Evolutionary conservation across 1,139 yeast species (phyloP).

Genomic region (Pichia sp.): DNA sequence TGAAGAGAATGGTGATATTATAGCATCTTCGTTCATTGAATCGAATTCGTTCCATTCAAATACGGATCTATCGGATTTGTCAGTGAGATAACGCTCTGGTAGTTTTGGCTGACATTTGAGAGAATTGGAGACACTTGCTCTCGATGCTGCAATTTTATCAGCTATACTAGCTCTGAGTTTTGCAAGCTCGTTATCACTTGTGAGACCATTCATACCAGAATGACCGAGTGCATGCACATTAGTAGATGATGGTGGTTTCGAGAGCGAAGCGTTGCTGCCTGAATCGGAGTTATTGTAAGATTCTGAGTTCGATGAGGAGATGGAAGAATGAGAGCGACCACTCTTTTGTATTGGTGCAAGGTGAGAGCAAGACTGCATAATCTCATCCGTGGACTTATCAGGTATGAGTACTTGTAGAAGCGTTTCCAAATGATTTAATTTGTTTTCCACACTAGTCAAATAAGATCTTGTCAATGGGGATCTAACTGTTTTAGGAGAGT

Average conservation of each 20-base stretch:
- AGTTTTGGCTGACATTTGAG: conserved; percentile 18
- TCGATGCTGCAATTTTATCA: neutral
- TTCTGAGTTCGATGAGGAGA: no score
- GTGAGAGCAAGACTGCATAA: no score
- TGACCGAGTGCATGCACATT: no score
- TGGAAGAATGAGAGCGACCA: no score
- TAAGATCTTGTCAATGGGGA: conserved; percentile 80
- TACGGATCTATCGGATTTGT: conserved; percentile 31
- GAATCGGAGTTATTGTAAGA: no score
- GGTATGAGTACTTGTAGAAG: conserved; percentile 37
- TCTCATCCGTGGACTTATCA: conserved; percentile 36
- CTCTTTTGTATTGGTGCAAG: no score
- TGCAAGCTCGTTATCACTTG: no score
- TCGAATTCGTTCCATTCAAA: conserved; percentile 47
- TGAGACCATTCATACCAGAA: no score
- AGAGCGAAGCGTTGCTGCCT: no score
- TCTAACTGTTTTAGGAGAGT: conserved; percentile 64
- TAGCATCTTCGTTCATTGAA: neutral
- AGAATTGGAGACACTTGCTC: neutral
- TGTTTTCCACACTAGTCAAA: conserved; percentile 66
- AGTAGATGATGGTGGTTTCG: no score
- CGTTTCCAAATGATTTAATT: conserved; percentile 49
- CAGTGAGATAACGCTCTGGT: conserved; percentile 36
- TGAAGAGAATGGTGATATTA: conserved; percentile 15
- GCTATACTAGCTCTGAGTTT: neutral